Evolutionary conservation across 441 rosid species (phyloP).

Genomic region (Gossypium aridum): DNA sequence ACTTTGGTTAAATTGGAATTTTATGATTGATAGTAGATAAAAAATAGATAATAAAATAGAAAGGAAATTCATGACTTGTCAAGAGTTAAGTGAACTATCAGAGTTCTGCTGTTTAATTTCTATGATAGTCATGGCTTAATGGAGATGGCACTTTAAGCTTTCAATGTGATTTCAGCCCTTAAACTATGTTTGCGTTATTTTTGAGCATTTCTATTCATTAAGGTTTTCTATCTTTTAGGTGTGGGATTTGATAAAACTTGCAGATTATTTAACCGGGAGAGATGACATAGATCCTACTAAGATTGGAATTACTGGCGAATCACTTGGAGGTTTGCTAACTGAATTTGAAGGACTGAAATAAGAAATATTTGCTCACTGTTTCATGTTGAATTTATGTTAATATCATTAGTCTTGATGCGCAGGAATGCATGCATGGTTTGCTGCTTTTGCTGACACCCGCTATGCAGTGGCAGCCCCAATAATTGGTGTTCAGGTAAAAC

Average conservation of each 20-base stretch:
- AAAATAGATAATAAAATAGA: not conserved
- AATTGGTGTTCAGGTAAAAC: constrained; percentile 77
- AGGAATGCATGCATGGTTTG: constrained; percentile 99
- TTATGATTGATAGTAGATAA: not conserved
- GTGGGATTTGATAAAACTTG: constrained; percentile 90
- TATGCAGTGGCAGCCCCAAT: constrained; percentile 66
- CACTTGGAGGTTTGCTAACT: constrained; percentile 75
- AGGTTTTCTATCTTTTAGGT: constrained; percentile 32
- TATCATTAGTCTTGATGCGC: constrained; percentile 11
- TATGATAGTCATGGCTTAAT: constrained; percentile 1
- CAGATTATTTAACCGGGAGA: constrained; percentile 71
- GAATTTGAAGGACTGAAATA: not conserved
- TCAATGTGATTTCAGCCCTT: not conserved
- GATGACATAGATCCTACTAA: constrained; percentile 69
- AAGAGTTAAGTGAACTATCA: not conserved
- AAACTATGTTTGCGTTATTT: not conserved
- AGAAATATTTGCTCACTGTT: constrained; percentile 8
- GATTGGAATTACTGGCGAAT: constrained; percentile 93
- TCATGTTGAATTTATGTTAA: constrained; percentile 2
- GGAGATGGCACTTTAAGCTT: not conserved
- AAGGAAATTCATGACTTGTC: not conserved
- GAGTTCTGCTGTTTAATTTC: not conserved
- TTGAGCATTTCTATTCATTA: not conserved
- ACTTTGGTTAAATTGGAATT: not conserved
- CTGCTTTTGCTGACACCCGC: constrained; percentile 70